These are phyloP conservation scores for Aspergillus nanangensis DNA, from an alignment of 495 filamentous ascomycete genomes.

Conservation along the genomic window DNA sequence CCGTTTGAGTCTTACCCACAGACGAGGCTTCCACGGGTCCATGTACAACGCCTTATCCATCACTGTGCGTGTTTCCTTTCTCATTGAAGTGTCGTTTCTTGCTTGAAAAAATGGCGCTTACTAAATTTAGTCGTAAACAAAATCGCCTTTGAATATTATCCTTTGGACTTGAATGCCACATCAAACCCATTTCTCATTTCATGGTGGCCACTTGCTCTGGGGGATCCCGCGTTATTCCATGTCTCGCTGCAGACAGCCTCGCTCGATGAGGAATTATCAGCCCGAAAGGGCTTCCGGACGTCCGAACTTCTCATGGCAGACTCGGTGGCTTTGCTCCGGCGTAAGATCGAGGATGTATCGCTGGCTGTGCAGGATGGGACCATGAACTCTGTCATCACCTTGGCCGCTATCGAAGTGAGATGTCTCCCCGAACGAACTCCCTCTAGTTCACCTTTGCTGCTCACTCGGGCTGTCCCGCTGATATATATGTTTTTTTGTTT, in stretches of 20 bases:
- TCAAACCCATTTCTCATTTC: slow-evolving; percentile 50
- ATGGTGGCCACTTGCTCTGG: slow-evolving; percentile 50
- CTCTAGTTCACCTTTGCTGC: background rate
- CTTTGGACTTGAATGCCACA: slow-evolving; percentile 39
- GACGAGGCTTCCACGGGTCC: slow-evolving; percentile 40
- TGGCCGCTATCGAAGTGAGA: slow-evolving; percentile 48
- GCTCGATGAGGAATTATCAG: slow-evolving; percentile 45
- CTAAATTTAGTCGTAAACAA: slow-evolving; percentile 41
- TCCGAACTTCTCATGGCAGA: slow-evolving; percentile 51
- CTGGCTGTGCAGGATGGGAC: slow-evolving; percentile 49
- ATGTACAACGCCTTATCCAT: slow-evolving; percentile 46
- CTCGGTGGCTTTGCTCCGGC: slow-evolving; percentile 41
- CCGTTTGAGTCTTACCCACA: slow-evolving; percentile 49
- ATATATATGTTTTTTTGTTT: too few relatives aligned
- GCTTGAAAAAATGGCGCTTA: too few relatives aligned
- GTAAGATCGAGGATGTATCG: slow-evolving; percentile 35
- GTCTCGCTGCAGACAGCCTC: slow-evolving; percentile 51
- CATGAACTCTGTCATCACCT: slow-evolving; percentile 49
- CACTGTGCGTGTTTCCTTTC: slow-evolving; percentile 31
- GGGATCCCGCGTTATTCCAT: slow-evolving; percentile 48
- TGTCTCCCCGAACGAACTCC: background rate
- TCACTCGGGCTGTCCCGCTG: too few relatives aligned
- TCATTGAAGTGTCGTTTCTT: background rate
- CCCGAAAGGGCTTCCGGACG: slow-evolving; percentile 40
- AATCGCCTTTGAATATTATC: slow-evolving; percentile 53